Conservation (phyloP, 306 rosid genomes). For the Potentilla sterilis region DNA sequence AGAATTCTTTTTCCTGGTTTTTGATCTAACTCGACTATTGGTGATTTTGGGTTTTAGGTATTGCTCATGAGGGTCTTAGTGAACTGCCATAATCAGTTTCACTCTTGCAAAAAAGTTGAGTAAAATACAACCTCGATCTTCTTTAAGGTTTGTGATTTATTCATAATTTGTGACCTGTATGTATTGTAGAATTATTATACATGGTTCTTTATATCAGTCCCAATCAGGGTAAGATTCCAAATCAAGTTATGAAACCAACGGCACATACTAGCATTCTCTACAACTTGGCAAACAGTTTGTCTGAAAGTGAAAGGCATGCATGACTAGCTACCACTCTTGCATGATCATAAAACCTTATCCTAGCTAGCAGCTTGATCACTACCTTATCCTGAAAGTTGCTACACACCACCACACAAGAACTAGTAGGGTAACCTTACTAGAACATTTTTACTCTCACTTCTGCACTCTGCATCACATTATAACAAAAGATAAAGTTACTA, state of each 20-base stretch:
- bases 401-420: conserved; percentile 8
- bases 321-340: background rate
- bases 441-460: background rate
- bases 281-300: conserved; percentile 3
- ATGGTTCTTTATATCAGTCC: background rate
- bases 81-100: background rate
- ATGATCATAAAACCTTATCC: conserved; percentile 3
- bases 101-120: background rate
- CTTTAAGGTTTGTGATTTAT: background rate
- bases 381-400: conserved; percentile 10
- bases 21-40: background rate
- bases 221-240: background rate
- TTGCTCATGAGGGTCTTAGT: background rate
- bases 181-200: background rate
- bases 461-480: no score
- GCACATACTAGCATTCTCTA: background rate
- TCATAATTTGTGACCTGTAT: background rate
- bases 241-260: background rate
- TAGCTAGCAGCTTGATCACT: background rate
- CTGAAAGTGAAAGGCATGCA: conserved; percentile 11
- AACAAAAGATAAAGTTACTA: no score
- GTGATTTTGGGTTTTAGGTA: background rate
- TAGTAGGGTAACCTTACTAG: background rate
- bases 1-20: background rate
- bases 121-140: background rate